Base-by-base conservation (phyloP, 441 rosid genomes). In the Gossypium gossypioides region DNA sequence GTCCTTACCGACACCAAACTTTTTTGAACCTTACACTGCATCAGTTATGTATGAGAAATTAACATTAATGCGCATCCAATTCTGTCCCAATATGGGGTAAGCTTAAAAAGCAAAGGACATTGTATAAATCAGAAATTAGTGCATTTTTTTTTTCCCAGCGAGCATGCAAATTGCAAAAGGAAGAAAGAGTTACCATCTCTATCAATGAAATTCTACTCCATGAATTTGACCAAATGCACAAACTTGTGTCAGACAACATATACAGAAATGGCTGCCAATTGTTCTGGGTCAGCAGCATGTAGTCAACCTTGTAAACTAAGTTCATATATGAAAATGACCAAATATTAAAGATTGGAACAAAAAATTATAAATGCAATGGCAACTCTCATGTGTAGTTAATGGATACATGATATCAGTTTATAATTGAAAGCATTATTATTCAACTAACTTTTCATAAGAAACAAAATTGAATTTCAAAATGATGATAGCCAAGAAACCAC, bases 401-500 rank as follows among this genome's bases (percentile, higher is more conserved):
- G 32, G 34, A 74, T 44, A 77, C 68, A 78, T 62, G 60, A 61
- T 69, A 63, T 62, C 50, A 48, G 37, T 72, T 72, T 48, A 71
- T 48, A 79, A 69, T 60, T 58, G 42, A 77, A 48, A 62, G 77
- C 73, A 77, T 72, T 78, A 75, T 81, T 82, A 77, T 81, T 81
- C 61, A 44, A 71, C 78, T 52, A 58, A 60, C 65, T 72, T 68
- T 61, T 78, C 74, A 75, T 74, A 60, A 66, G 77, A 75, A 87
- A 81, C 88, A 91, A 91, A 91, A 88, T 75, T 84, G 91, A 87
- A 83, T 78, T 75, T 79, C 69, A 56, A 84, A 74, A 77, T 58
- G 74, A 75, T 74, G 74, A 64, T 74, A 68, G 46, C 72, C 78
- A 75, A 69, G 72, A 52, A 52, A 73, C 19, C 58, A 63, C 54